A percentile compares a stretch with the other conserved stretches of the same genome.
Evolutionary conservation across 2,329 filamentous ascomycete genomes (phyloP).

Genomic region (Claviceps quebecensis): DNA sequence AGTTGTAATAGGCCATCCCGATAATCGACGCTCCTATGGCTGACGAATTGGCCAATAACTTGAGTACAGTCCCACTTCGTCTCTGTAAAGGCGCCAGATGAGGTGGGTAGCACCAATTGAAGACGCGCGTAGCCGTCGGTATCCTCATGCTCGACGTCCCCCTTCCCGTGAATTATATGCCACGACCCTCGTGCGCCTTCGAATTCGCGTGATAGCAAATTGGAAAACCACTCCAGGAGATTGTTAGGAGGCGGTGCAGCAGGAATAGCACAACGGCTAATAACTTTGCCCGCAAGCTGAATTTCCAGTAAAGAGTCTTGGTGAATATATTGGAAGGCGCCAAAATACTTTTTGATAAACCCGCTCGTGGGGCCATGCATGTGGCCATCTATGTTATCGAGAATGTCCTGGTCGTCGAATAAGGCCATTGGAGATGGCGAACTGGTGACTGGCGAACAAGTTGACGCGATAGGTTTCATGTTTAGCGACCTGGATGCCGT

Average conservation of each 20-base stretch:
- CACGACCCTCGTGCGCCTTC: not conserved
- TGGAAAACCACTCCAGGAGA: constrained; percentile 9
- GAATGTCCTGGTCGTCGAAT: not conserved
- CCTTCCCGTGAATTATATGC: not conserved
- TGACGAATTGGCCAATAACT: constrained; percentile 8
- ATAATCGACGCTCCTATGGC: constrained; percentile 4
- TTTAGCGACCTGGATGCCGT: not conserved
- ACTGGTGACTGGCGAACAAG: not conserved
- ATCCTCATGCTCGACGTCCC: not conserved
- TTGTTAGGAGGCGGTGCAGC: not conserved
- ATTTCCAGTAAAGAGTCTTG: constrained; percentile 6
- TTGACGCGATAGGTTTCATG: not conserved
- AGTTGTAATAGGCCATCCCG: constrained; percentile 8
- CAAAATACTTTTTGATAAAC: constrained; percentile 9
- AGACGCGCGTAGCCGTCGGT: not conserved
- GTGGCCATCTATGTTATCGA: not conserved
- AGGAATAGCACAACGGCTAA: not conserved
- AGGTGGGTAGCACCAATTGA: not conserved
- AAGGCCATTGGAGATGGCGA: not conserved
- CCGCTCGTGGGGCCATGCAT: constrained; percentile 10
- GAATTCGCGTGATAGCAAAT: constrained; percentile 5
- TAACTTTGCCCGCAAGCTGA: not conserved
- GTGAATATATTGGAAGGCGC: constrained; percentile 5
- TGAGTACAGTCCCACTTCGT: constrained; percentile 7
- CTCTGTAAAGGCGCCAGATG: not conserved